Base-by-base conservation (phyloP, 225 moss, liverwort and hornwort genomes). In the Bryum argenteum region DNA sequence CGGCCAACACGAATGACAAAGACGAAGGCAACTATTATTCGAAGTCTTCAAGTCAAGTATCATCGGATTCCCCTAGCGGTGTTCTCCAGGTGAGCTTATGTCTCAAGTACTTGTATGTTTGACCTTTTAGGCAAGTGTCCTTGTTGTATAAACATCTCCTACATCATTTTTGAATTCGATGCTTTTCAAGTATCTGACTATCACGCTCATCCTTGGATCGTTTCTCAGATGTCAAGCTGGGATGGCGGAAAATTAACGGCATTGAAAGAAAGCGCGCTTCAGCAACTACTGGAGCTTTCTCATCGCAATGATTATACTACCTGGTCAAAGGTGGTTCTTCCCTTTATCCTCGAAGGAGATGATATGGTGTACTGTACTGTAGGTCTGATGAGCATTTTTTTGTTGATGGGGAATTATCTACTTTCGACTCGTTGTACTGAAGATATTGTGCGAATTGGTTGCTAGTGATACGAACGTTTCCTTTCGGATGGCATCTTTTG, bases 141-240 rank as follows among this genome's bases (percentile, higher is more conserved):
- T 23, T 41, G 63, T 62, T 63, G 63, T 13, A 69, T 21, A 42
- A 69, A 57, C 24, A 40, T 54, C 8, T 55, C 41, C 26, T 70
- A 59, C 57, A 33, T 60, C 12, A 20, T 58, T 53, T 66, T 59
- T 44, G 20, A 20, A 65, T 48, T 47, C 28, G 9, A 59, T 73
- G 45, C 40, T n/a, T n/a, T n/a, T 41, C 41, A 20, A 76, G 28
- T 42, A 37, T 59, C 33, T 33, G 5, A 79, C 39, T 58, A 16
- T 69, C 52, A 4, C 54, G 61, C 21, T 41, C 20, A 60, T 41
- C 54, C 55, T 11, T 71, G 59, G 73, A 18, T 73, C 24, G 17
- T 70, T 33, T 22, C 57, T 42, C 74, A 92, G 97, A 85, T 94
- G 91, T 84, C 79, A 70, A 91, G 87, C 69, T 90, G 88, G 88